Evolutionary conservation across 495 filamentous ascomycete genomes (phyloP), one percentile per base, ranked within the genome.

Genomic region (Talaromyces borbonicus): DNA sequence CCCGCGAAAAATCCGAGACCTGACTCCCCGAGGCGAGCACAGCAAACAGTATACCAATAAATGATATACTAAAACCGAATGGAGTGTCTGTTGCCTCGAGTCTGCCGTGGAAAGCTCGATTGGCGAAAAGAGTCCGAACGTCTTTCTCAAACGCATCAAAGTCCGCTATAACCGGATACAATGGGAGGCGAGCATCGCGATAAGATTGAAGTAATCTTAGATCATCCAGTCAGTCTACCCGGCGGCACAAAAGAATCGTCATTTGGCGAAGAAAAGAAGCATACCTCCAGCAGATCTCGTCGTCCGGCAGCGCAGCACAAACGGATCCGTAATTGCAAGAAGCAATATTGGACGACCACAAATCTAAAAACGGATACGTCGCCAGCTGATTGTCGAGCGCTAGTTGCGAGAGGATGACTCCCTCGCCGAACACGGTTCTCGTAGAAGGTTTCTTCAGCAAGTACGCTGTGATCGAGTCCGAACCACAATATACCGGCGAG

Each of bases 1-100:
- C 76, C 27, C 69, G 65, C 9, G 82, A 77, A 5, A 83, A 69
- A 52, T 81, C 78, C 3, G 84, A 84, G 43, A 82, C 88, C 57
- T 92, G 86, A n/a, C 81, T 84, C 12, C 84, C 85, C 24, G 85
- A 85, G 0, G 84, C 86, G 20, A 92, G 69, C 0, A 87, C 79
- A 4, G 84, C 84, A 59, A 90, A 90, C 5, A 90, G 65, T 19
- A 89, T 71, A 8, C 83, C 83, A 7, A 90, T 55, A 56, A 70
- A 79, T 1, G 72, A 79, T 63, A 89, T 55, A 63, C 78, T 58
- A 61, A 82, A 52, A 55, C 86, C 63, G 73, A 81, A 61, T 61
- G 74, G 66, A 15, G 46, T 56, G 43, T n/a, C 14, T 1, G 19
- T 1, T 14, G 27, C 30, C 43, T 39, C 40, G 32, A 26, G 49